Base-by-base conservation (phyloP, 1,284 basidiomycete genomes). In the Cryptococcus deneoformans region DNA sequence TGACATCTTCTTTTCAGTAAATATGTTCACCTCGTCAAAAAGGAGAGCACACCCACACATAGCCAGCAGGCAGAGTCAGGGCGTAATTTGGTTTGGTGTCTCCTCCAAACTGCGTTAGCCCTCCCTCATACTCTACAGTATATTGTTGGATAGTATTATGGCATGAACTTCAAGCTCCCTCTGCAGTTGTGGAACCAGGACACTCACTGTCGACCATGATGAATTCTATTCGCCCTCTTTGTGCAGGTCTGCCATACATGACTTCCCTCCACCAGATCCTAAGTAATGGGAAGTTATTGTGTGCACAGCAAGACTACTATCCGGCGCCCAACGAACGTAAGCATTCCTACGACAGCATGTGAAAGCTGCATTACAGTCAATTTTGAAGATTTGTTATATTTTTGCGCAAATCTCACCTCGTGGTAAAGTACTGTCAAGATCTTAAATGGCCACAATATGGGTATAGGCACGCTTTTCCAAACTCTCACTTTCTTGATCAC, bases 371-470 rank as follows among this genome's bases (percentile, higher is more conserved):
- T 50, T n/a, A 38, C 37, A 10, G 46, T 57, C 56, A 57, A 40
- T 29, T 8, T 43, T 52, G 24, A 45, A 35, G 24, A 47, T 29
- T 40, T n/a, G 37, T n/a, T 14, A 37, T n/a, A 36, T 54, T 24
- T 40, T 11, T 29, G 8, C 20, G n/a, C 24, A 14, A 34, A 16
- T 43, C 67, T 50, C 20, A 68, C 66, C 60, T 70, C 70, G 49
- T 72, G 70, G 48, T 66, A 70, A 7, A 69, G 54, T 2, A 72
- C 70, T 1, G 70, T 72, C 38, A 70, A 57, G n/a, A 67, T 60
- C 50, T 72, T 72, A 60, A 69, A 63, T 2, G 66, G 66, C 52
- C 50, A 57, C 46, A 67, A 47, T 20, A 70, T 35, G 3, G 62
- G 66, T 5, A 66, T 42, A 14, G 56, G 52, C 10, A 60, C 38